Evolutionary conservation across 2,329 filamentous ascomycete genomes (phyloP).

Genomic region (Microsporum canis): DNA sequence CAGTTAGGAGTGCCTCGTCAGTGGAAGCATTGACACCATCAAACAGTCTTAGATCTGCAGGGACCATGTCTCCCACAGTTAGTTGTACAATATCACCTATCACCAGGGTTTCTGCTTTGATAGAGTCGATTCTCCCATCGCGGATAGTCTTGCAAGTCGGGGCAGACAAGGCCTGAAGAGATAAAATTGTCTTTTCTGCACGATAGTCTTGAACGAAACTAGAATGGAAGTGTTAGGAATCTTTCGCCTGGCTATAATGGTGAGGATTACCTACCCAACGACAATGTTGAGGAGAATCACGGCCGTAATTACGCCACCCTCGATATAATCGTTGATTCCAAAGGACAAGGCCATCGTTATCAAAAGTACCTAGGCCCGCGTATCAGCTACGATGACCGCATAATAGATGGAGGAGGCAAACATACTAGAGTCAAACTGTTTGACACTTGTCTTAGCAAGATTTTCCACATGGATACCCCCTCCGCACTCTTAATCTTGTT

Average conservation of each 20-base stretch:
- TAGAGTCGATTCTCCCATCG: slow-evolving; percentile 38
- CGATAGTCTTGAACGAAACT: slow-evolving; percentile 44
- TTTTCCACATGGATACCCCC: slow-evolving; percentile 61
- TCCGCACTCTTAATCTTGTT: slow-evolving; percentile 62
- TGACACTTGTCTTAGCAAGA: slow-evolving; percentile 64
- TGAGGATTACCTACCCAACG: slow-evolving; percentile 33
- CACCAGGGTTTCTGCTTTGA: slow-evolving; percentile 46
- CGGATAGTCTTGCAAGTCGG: slow-evolving; percentile 43
- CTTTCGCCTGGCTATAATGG: too few species aligned
- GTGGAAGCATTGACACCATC: slow-evolving; percentile 49
- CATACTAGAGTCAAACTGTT: slow-evolving; percentile 61
- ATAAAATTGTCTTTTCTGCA: slow-evolving; percentile 45
- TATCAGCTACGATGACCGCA: background rate
- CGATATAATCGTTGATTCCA: slow-evolving; percentile 46
- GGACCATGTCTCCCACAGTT: slow-evolving; percentile 39
- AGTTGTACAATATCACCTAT: slow-evolving; percentile 48
- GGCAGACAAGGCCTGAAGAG: slow-evolving; percentile 39
- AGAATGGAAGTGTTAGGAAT: background rate
- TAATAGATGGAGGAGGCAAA: slow-evolving; percentile 4
- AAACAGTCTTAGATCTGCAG: slow-evolving; percentile 41
- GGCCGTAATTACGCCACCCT: slow-evolving; percentile 48
- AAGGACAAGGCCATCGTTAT: slow-evolving; percentile 58
- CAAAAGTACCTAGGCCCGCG: slow-evolving; percentile 50
- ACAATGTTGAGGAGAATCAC: slow-evolving; percentile 48
- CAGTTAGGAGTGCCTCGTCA: slow-evolving; percentile 52